Conservation (phyloP, 2,329 filamentous ascomycete genomes). For the Pseudogymnoascus verrucosus region DNA sequence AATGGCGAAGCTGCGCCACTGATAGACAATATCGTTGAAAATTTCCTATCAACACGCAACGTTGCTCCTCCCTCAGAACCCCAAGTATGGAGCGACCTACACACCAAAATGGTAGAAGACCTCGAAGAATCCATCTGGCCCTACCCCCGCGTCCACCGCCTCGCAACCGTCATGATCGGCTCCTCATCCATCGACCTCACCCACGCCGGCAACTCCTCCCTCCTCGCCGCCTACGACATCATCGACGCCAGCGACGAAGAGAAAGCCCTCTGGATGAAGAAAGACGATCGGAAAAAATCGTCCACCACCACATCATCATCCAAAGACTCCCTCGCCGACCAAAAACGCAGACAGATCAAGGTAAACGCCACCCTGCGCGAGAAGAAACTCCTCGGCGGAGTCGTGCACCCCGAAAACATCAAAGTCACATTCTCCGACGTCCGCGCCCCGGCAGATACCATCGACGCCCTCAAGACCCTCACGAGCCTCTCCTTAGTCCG, state of each 20-base stretch:
- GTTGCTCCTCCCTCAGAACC: constrained; percentile 17
- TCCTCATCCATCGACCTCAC: constrained; percentile 34
- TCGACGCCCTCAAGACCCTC: constrained; percentile 79
- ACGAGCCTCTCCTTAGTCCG: constrained; percentile 80
- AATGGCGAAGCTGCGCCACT: constrained; percentile 19
- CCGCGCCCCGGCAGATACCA: constrained; percentile 71
- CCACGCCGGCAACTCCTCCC: constrained; percentile 18
- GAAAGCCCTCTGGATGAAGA: constrained; percentile 34
- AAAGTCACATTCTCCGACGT: constrained; percentile 83
- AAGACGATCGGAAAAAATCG: constrained; percentile 18
- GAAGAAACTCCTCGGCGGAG: constrained; percentile 70
- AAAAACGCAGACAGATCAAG: constrained; percentile 38
- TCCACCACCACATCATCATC: not conserved
- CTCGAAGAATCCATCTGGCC: constrained; percentile 48
- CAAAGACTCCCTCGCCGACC: constrained; percentile 28
- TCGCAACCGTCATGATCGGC: constrained; percentile 43
- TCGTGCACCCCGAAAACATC: constrained; percentile 75
- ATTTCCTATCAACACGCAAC: constrained; percentile 17
- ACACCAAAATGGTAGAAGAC: constrained; percentile 23
- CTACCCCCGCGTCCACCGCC: constrained; percentile 52
- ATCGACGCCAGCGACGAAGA: constrained; percentile 38
- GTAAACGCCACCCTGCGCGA: constrained; percentile 67
- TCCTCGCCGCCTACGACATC: constrained; percentile 34
- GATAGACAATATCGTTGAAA: constrained; percentile 21
- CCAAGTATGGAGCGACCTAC: constrained; percentile 15